These are phyloP conservation scores for Sindora glabra DNA, from an alignment of 306 rosid genomes.

Conservation along the genomic window DNA sequence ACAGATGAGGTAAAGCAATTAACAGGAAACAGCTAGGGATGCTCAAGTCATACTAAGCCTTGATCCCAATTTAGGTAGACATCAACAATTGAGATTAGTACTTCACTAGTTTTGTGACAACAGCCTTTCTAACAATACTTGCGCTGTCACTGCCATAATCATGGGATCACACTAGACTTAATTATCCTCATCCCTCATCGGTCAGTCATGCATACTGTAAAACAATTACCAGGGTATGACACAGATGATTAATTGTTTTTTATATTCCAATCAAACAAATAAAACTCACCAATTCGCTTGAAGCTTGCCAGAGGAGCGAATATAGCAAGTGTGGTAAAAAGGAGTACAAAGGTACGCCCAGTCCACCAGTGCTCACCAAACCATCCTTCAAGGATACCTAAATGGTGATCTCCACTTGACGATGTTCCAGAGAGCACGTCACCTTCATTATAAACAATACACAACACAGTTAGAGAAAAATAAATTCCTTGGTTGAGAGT, in stretches of 20 bases:
- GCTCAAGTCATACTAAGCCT: background rate
- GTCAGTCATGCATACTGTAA: too few relatives aligned
- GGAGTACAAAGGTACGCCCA: constrained; percentile 49
- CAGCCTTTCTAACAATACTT: background rate
- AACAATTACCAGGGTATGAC: too few relatives aligned
- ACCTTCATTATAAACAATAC: constrained; percentile 41
- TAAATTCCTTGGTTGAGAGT: background rate
- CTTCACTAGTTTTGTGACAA: background rate
- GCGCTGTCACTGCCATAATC: background rate
- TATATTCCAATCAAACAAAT: background rate
- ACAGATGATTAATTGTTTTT: background rate
- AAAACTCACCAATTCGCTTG: constrained; percentile 62
- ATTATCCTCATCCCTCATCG: too few relatives aligned
- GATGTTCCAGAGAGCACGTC: constrained; percentile 92
- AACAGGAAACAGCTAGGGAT: too few relatives aligned
- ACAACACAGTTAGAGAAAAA: constrained; percentile 24
- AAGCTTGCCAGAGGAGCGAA: constrained; percentile 70
- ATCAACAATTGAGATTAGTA: background rate
- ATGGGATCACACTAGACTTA: too few relatives aligned
- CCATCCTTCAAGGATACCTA: constrained; percentile 85
- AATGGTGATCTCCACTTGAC: constrained; percentile 62
- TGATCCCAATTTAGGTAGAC: background rate
- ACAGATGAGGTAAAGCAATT: too few relatives aligned
- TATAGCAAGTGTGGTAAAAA: constrained; percentile 44
- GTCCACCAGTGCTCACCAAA: constrained; percentile 89